Evolutionary conservation across 352 stramenopile genomes (phyloP), one percentile per base, ranked within the genome.

Genomic region (Phytophthora tubulina): DNA sequence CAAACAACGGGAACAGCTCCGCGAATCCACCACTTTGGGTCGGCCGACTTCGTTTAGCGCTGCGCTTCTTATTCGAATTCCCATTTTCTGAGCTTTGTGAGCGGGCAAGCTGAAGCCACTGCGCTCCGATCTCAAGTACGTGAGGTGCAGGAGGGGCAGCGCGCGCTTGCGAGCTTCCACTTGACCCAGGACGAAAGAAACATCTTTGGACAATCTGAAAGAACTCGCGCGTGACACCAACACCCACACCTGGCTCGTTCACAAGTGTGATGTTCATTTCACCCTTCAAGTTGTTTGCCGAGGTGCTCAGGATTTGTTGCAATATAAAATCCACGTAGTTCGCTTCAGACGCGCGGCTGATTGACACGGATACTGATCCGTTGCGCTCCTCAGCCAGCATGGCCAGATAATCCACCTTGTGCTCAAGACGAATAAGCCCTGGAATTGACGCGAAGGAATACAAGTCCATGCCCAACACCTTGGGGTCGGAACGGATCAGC

Each of bases 391-490:
- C 85, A 2, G 85, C 82, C 7, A 91, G 65, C 7, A 81, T 79
- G 4, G 76, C 67, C n/a, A 93, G 56, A 39, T 93, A 93, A 39
- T 93, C 83, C 30, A 93, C 80, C 65, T 93, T 93, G 72, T 93
- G 83, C 58, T 93, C 84, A n/a, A 93, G 72, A 35, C 80, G 73
- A 32, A 93, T 76, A 11, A 90, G 35, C 21, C 55, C 60, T 0
- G 73, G 57, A 8, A 85, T 66, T 1, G 74, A 74, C n/a, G 85
- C 80, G 30, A 93, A 78, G 1, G 82, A 70, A 63, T 90, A 90
- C 65, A 93, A 71, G 44, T 93, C 84, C 21, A 91, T 71, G 8
- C 85, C 84, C 6, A 93, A 67, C 17, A 93, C 80, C 69, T 93
- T 93, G 3, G 84, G 76, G n/a, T 93, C 83, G 0, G 84, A 93